Conservation (phyloP, 495 filamentous ascomycete genomes). For the Alectoria sarmentosa region DNA sequence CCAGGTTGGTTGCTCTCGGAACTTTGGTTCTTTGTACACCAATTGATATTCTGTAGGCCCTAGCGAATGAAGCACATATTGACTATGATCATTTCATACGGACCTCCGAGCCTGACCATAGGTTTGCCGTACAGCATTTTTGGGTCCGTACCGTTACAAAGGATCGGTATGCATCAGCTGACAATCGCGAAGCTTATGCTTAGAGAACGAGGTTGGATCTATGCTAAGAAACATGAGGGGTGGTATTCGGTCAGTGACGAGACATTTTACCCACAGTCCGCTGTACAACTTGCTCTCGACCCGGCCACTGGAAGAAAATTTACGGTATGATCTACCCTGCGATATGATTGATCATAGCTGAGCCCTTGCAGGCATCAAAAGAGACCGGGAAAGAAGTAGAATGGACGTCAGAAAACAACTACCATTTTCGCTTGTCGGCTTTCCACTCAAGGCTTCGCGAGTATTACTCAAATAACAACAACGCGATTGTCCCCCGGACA, state of each 20-base stretch:
- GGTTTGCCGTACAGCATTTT: slow-evolving; percentile 81
- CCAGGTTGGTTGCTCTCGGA: slow-evolving; percentile 23
- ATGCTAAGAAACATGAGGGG: slow-evolving; percentile 77
- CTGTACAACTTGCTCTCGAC: slow-evolving; percentile 66
- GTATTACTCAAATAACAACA: slow-evolving; percentile 66
- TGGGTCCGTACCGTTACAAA: slow-evolving; percentile 39
- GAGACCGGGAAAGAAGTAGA: slow-evolving; percentile 92
- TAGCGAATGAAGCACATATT: slow-evolving; percentile 62
- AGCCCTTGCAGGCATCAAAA: slow-evolving; percentile 43
- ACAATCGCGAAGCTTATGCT: slow-evolving; percentile 43
- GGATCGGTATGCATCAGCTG: not conserved
- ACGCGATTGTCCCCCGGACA: slow-evolving; percentile 59
- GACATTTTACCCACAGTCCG: slow-evolving; percentile 79
- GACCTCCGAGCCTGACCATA: slow-evolving; percentile 77
- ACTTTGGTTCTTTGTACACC: not conserved
- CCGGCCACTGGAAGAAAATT: slow-evolving; percentile 72
- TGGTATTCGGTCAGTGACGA: slow-evolving; percentile 98
- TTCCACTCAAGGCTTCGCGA: slow-evolving; percentile 67
- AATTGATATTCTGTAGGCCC: slow-evolving; percentile 28
- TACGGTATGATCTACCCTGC: slow-evolving; percentile 36
- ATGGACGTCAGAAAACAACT: slow-evolving; percentile 90
- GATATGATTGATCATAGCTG: not conserved
- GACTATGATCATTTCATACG: slow-evolving; percentile 81
- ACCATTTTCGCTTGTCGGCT: slow-evolving; percentile 85
- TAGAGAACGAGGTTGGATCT: slow-evolving; percentile 69